These are phyloP conservation scores for Diplosphaera chodatii DNA, from an alignment of 139 green algal species.

Conservation along the genomic window DNA sequence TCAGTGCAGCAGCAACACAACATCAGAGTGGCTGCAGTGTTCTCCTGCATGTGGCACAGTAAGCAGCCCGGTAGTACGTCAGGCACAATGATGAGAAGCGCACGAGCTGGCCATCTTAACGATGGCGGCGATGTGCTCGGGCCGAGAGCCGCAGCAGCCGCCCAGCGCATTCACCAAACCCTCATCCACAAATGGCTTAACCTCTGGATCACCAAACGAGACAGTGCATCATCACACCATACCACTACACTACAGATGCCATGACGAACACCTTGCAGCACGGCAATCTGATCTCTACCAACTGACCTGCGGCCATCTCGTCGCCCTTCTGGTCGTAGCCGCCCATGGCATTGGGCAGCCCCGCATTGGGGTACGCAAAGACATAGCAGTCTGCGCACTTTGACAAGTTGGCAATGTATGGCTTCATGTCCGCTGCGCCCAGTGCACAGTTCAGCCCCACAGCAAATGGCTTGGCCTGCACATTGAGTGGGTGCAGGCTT, in stretches of 20 bases:
- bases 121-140: constrained; percentile 88
- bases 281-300: neutral
- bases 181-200: constrained; percentile 85
- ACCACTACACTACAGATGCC: too few relatives aligned
- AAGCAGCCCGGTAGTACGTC: too few relatives aligned
- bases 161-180: constrained; percentile 90
- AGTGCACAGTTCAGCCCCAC: constrained; percentile 97
- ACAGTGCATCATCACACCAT: too few relatives aligned
- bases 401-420: constrained; percentile 89
- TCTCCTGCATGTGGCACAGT: too few relatives aligned
- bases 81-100: neutral
- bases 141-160: constrained; percentile 89
- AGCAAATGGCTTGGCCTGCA: constrained; percentile 85
- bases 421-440: constrained; percentile 89
- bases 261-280: too few relatives aligned
- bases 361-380: constrained; percentile 97
- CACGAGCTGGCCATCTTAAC: constrained; percentile 23
- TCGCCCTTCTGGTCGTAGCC: constrained; percentile 93
- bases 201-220: constrained; percentile 36
- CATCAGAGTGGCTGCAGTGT: too few relatives aligned
- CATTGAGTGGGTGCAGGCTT: too few relatives aligned
- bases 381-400: constrained; percentile 88
- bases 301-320: constrained; percentile 79
- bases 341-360: constrained; percentile 97
- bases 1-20: too few relatives aligned